phyloP scores from a whole-genome alignment of 176 grass and related monocot genomes.

The Juncus inflexus region DNA sequence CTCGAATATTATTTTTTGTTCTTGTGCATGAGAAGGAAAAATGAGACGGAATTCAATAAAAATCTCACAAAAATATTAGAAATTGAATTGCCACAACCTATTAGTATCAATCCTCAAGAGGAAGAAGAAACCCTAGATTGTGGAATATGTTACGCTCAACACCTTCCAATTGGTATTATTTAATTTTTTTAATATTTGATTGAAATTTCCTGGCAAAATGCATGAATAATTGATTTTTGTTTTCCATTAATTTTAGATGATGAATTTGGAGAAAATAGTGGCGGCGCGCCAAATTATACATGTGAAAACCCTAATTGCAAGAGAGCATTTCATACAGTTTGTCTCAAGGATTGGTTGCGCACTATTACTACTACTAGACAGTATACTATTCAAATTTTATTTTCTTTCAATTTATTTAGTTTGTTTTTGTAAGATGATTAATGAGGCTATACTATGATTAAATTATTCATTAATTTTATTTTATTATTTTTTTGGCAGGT shows the following conservation, averaged over 20 bases:
- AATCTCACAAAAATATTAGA: constrained; percentile 60
- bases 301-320: constrained; percentile 63
- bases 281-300: constrained; percentile 46
- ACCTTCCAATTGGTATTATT: constrained; percentile 55
- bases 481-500: constrained; percentile 39
- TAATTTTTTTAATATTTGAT: background rate
- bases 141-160: constrained; percentile 77
- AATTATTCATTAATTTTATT: background rate
- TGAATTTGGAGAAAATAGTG: constrained; percentile 62
- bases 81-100: constrained; percentile 46
- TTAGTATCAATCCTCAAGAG: constrained; percentile 7
- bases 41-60: constrained; percentile 45
- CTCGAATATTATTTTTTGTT: background rate
- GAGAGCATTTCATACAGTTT: constrained; percentile 64
- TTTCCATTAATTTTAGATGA: constrained; percentile 46
- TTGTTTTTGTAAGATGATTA: background rate
- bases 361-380: constrained; percentile 76
- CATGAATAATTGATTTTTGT: constrained; percentile 8
- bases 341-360: constrained; percentile 70
- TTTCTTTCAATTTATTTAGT: background rate
- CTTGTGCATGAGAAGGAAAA: constrained; percentile 29
- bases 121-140: constrained; percentile 57
- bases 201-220: background rate
- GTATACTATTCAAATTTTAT: constrained; percentile 29
- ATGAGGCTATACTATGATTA: background rate